phyloP scores from a whole-genome alignment of 1,284 basidiomycete genomes.

The Chondrostereum purpureum region DNA sequence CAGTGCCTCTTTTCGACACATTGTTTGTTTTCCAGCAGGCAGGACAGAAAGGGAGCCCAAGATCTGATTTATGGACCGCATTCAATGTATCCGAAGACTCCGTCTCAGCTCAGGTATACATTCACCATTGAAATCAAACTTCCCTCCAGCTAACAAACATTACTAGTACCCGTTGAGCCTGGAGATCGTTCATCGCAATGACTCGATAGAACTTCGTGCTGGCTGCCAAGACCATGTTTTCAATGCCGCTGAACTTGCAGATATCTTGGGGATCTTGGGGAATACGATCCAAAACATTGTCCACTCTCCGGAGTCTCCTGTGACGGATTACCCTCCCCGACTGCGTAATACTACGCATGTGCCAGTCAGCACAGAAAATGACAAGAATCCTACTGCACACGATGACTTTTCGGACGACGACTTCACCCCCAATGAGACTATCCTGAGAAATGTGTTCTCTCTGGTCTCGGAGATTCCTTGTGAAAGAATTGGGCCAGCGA shows the following conservation, averaged over 20 bases:
- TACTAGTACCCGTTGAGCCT: conserved; percentile 10
- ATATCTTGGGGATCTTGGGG: conserved; percentile 1
- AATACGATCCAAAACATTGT: conserved; percentile 8
- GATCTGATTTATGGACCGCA: conserved; percentile 5
- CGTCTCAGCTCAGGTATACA: conserved; percentile 3
- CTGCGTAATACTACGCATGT: neutral
- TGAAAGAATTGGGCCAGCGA: conserved; percentile 5
- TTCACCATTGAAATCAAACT: neutral
- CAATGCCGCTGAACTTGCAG: conserved; percentile 1
- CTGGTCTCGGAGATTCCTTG: conserved; percentile 4
- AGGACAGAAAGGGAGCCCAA: conserved; percentile 1
- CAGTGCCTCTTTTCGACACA: conserved; percentile 6
- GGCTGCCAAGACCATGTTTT: conserved; percentile 8
- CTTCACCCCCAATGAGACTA: conserved; percentile 4
- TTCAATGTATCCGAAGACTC: conserved; percentile 8
- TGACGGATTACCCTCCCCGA: conserved; percentile 3
- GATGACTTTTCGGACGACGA: neutral
- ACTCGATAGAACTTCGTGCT: conserved; percentile 6
- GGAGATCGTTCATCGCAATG: conserved; percentile 6
- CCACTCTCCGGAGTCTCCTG: neutral
- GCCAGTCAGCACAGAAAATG: neutral
- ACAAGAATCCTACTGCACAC: neutral
- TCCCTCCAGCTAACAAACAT: neutral
- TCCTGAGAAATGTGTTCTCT: conserved; percentile 7
- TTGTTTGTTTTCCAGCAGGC: conserved; percentile 12